Conservation (phyloP, 2,329 filamentous ascomycete genomes). For the Clonostachys solani region DNA sequence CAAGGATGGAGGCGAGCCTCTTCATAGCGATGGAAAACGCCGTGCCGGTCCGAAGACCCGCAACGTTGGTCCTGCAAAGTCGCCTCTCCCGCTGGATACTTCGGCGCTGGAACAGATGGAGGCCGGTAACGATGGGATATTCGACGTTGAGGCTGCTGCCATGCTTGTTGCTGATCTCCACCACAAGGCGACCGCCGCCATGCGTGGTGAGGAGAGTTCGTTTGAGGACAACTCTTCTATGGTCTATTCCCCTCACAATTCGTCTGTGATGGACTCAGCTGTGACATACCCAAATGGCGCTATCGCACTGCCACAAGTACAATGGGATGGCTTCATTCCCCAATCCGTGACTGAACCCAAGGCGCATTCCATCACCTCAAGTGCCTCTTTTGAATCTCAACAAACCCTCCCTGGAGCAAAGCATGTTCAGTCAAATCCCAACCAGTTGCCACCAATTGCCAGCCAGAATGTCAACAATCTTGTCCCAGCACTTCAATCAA, state of each 20-base stretch:
- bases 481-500: conserved; percentile 63
- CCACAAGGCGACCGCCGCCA: conserved; percentile 81
- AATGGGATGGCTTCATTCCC: conserved; percentile 87
- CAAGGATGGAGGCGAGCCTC: conserved; percentile 90
- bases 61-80: conserved; percentile 66
- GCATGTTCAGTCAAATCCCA: conserved; percentile 51
- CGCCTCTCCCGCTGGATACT: conserved; percentile 74
- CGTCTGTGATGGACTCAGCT: conserved; percentile 71
- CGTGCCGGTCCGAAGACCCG: conserved; percentile 67
- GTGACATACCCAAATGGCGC: conserved; percentile 74
- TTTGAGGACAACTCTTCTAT: conserved; percentile 58
- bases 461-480: conserved; percentile 58
- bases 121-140: conserved; percentile 82
- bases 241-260: conserved; percentile 68
- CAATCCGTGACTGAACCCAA: conserved; percentile 67
- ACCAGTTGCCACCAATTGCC: conserved; percentile 65
- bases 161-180: conserved; percentile 99
- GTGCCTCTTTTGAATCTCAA: conserved; percentile 65
- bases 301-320: conserved; percentile 79
- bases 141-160: conserved; percentile 94
- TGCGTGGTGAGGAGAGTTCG: conserved; percentile 50
- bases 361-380: conserved; percentile 68
- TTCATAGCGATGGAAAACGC: conserved; percentile 92
- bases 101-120: conserved; percentile 90
- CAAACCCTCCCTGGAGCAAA: conserved; percentile 56